Evolutionary conservation across 176 grass and related monocot species (phyloP).

Genomic region (Aegilops bicornis): DNA sequence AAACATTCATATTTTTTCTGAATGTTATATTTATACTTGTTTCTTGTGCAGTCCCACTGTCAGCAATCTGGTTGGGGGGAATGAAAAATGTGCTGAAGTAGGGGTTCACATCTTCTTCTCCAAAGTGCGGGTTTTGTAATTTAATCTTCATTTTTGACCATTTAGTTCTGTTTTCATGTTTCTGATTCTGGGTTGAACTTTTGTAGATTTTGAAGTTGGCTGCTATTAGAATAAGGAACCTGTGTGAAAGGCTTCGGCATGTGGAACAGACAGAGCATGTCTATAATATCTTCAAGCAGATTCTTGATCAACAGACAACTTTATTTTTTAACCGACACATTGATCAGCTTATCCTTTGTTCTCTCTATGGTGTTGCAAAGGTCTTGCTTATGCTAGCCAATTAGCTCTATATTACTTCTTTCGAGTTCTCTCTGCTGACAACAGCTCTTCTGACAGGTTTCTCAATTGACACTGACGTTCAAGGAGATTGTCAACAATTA

Average conservation of each 20-base stretch:
- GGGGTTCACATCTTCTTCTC: slow-evolving; percentile 77
- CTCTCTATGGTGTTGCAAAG: slow-evolving; percentile 95
- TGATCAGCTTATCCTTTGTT: slow-evolving; percentile 90
- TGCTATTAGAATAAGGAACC: slow-evolving; percentile 88
- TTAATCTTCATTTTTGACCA: slow-evolving; percentile 30
- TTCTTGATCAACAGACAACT: slow-evolving; percentile 69
- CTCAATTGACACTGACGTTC: slow-evolving; percentile 55
- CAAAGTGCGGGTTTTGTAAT: slow-evolving; percentile 54
- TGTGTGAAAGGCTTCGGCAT: slow-evolving; percentile 76
- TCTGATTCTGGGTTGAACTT: slow-evolving; percentile 37
- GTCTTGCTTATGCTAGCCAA: slow-evolving; percentile 40
- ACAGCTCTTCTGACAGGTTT: slow-evolving; percentile 62
- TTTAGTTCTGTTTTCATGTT: slow-evolving; percentile 16
- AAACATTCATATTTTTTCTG: slow-evolving; percentile 10
- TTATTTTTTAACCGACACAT: slow-evolving; percentile 93
- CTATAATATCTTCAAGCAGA: slow-evolving; percentile 72
- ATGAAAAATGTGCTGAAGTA: slow-evolving; percentile 75
- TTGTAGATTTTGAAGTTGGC: slow-evolving; percentile 86
- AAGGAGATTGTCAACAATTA: slow-evolving; percentile 77
- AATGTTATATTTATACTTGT: slow-evolving; percentile 30
- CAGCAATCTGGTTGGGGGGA: slow-evolving; percentile 52
- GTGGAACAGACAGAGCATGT: slow-evolving; percentile 67
- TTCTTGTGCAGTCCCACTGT: slow-evolving; percentile 66
- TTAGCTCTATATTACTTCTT: slow-evolving; percentile 19
- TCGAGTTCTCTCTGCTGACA: slow-evolving; percentile 29